phyloP scores from a whole-genome alignment of 2,329 filamentous ascomycete species.

The Diaporthe velutina region DNA sequence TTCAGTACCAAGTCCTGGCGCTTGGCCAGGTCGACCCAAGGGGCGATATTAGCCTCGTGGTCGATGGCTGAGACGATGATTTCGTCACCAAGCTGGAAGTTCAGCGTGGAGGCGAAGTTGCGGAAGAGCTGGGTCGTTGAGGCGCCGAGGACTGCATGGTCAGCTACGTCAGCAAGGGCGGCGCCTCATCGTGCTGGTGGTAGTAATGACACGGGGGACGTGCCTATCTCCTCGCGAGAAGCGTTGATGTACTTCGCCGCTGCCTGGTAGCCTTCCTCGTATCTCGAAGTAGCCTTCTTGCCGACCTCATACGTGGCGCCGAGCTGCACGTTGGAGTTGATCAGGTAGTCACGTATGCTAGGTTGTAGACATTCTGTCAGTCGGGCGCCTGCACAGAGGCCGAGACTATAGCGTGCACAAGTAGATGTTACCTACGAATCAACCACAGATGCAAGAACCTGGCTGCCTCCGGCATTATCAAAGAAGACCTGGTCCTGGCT shows the following conservation, averaged over 20 bases:
- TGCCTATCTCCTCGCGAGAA: constrained; percentile 73
- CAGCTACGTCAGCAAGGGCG: not conserved
- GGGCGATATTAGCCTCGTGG: constrained; percentile 82
- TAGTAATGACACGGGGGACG: constrained; percentile 23
- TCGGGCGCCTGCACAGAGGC: not conserved
- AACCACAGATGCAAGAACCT: constrained; percentile 75
- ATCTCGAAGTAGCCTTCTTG: constrained; percentile 69
- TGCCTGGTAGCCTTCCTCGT: constrained; percentile 71
- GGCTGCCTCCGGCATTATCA: constrained; percentile 84
- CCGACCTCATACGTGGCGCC: constrained; percentile 77
- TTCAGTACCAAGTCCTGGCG: constrained; percentile 72
- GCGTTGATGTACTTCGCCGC: constrained; percentile 81
- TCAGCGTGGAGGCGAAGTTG: constrained; percentile 72
- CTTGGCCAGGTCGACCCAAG: constrained; percentile 78
- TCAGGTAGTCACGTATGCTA: constrained; percentile 76
- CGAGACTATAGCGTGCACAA: not conserved
- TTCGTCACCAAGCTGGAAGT: constrained; percentile 70
- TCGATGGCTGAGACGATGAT: constrained; percentile 80
- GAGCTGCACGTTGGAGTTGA: constrained; percentile 79
- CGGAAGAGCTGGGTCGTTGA: constrained; percentile 83
- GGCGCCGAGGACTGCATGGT: constrained; percentile 70
- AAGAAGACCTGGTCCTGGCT: constrained; percentile 76
- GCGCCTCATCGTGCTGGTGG: not conserved
- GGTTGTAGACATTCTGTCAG: not conserved
- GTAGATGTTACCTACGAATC: constrained; percentile 65